Conservation (phyloP, 2,329 filamentous ascomycete genomes). For the Fusarium secorum region DNA sequence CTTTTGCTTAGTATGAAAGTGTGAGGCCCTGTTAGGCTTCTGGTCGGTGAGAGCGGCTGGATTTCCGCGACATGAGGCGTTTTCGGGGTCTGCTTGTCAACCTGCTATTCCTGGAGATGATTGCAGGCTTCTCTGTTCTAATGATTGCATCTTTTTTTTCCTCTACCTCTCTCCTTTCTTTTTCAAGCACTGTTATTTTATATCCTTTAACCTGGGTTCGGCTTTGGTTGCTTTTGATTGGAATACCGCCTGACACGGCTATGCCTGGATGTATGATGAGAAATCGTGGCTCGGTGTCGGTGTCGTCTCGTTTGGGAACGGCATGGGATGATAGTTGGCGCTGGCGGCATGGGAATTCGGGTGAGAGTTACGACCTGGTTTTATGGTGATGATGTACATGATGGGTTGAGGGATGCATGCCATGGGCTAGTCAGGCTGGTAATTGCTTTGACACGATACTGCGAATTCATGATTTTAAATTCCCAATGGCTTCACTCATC, state of each 20-base stretch:
- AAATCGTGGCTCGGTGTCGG: neutral
- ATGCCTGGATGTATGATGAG: conserved; percentile 17
- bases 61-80: conserved; percentile 41
- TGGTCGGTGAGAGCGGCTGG: conserved; percentile 52
- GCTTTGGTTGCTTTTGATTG: conserved; percentile 10
- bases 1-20: conserved; percentile 35
- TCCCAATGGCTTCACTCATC: neutral
- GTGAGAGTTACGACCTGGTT: conserved; percentile 9
- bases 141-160: neutral
- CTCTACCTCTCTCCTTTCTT: neutral
- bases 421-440: conserved; percentile 23
- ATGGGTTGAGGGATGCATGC: neutral
- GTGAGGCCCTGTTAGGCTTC: conserved; percentile 43
- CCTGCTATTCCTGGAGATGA: conserved; percentile 13
- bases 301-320: conserved; percentile 8
- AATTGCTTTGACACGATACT: conserved; percentile 32
- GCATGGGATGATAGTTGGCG: conserved; percentile 8
- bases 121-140: conserved; percentile 9
- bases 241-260: conserved; percentile 13
- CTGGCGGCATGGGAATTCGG: conserved; percentile 4
- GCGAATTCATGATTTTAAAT: conserved; percentile 31
- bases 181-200: conserved; percentile 15
- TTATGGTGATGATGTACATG: conserved; percentile 26
- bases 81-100: conserved; percentile 25
- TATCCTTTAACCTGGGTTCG: conserved; percentile 1